Conservation (phyloP, 2,329 filamentous ascomycete species). For the Cercospora brassicicola region DNA sequence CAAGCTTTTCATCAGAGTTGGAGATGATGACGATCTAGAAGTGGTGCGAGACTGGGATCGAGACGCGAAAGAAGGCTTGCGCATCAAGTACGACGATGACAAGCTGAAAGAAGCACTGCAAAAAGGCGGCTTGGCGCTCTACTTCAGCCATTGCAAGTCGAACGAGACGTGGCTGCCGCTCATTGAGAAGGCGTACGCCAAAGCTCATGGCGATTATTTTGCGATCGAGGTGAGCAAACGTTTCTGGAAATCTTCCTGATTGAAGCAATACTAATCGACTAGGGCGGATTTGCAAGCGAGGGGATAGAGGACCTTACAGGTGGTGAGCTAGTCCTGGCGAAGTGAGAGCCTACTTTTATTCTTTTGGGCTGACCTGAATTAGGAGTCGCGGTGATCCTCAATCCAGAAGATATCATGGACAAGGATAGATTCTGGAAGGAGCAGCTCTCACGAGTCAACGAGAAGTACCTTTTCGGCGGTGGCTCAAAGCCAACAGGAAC, state of each 20-base stretch:
- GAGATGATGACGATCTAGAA: slow-evolving; percentile 73
- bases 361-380: neutral
- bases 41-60: slow-evolving; percentile 33
- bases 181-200: slow-evolving; percentile 80
- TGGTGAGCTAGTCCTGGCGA: slow-evolving; percentile 42
- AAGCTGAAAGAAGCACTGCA: slow-evolving; percentile 56
- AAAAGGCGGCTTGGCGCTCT: slow-evolving; percentile 72
- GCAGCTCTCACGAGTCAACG: slow-evolving; percentile 75
- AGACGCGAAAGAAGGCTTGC: slow-evolving; percentile 31
- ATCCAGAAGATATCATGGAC: slow-evolving; percentile 71
- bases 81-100: slow-evolving; percentile 51
- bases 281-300: slow-evolving; percentile 69
- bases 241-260: slow-evolving; percentile 43
- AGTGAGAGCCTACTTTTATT: neutral
- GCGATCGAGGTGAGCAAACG: slow-evolving; percentile 61
- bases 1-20: slow-evolving; percentile 80
- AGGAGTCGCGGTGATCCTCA: slow-evolving; percentile 64
- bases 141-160: slow-evolving; percentile 73
- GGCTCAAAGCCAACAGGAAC: slow-evolving; percentile 42
- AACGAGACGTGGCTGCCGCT: slow-evolving; percentile 83
- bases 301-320: slow-evolving; percentile 59
- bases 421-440: slow-evolving; percentile 81
- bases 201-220: slow-evolving; percentile 77
- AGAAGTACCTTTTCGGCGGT: slow-evolving; percentile 76
- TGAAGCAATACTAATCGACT: slow-evolving; percentile 49